Evolutionary conservation across 2,329 filamentous ascomycete species (phyloP).

Genomic region (Diaporthe ilicicola): DNA sequence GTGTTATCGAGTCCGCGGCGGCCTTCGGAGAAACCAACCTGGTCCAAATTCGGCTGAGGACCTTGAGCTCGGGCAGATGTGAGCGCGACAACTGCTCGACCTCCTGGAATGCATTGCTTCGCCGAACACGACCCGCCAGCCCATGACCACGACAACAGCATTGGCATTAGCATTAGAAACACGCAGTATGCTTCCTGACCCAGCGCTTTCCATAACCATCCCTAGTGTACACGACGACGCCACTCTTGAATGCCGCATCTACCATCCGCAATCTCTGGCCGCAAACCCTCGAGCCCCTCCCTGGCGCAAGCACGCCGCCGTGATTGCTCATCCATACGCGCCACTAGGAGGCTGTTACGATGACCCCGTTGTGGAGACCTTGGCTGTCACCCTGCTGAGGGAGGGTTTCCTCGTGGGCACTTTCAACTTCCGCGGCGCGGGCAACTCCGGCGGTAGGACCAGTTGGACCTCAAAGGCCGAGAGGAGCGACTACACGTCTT

Average conservation of each 20-base stretch:
- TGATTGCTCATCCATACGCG: slow-evolving; percentile 92
- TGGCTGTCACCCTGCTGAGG: slow-evolving; percentile 71
- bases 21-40: not conserved
- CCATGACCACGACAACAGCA: not conserved
- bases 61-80: not conserved
- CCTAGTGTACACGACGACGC: slow-evolving; percentile 89
- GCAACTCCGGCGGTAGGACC: slow-evolving; percentile 77
- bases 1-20: not conserved
- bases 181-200: slow-evolving; percentile 60
- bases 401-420: slow-evolving; percentile 81
- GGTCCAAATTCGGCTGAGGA: not conserved
- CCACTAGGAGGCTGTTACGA: slow-evolving; percentile 87
- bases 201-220: slow-evolving; percentile 75
- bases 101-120: slow-evolving; percentile 3
- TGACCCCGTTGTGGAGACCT: slow-evolving; percentile 77
- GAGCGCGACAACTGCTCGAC: not conserved
- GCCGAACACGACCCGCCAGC: not conserved
- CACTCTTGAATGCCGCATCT: slow-evolving; percentile 82
- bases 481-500: slow-evolving; percentile 80
- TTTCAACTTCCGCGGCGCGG: slow-evolving; percentile 93
- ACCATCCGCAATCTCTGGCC: slow-evolving; percentile 67
- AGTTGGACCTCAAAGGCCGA: slow-evolving; percentile 90
- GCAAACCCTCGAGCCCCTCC: slow-evolving; percentile 43
- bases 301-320: slow-evolving; percentile 61
- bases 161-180: too few species aligned